These are phyloP conservation scores for Vitis hybrid DNA, from an alignment of 177 flowering plant species.

Conservation along the genomic window DNA sequence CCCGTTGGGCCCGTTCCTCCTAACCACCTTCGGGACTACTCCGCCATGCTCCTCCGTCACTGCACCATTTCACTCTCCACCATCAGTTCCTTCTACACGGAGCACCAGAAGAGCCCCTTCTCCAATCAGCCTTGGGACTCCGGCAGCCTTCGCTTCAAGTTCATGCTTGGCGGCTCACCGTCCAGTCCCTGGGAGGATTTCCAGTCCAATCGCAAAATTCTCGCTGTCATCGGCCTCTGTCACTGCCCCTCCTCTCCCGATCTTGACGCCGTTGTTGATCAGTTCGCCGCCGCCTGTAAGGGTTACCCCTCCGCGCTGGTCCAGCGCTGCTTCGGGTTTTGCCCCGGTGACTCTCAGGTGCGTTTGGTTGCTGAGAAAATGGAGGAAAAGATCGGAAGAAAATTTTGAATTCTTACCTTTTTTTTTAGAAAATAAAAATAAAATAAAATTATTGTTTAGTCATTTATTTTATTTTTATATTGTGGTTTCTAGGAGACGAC, in stretches of 20 bases:
- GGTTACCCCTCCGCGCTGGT: constrained; percentile 71
- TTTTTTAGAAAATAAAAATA: background rate
- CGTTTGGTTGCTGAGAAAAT: background rate
- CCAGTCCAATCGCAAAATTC: constrained; percentile 86
- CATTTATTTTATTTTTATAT: too few relatives aligned
- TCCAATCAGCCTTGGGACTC: constrained; percentile 90
- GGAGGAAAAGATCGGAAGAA: too few relatives aligned
- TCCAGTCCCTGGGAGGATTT: constrained; percentile 97
- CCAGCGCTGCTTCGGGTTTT: constrained; percentile 83
- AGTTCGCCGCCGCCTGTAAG: constrained; percentile 54
- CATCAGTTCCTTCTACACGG: constrained; percentile 91
- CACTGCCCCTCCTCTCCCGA: constrained; percentile 90
- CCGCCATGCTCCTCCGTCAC: constrained; percentile 69
- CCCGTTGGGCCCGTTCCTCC: constrained; percentile 78
- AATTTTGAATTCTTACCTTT: background rate
- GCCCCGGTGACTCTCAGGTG: constrained; percentile 87
- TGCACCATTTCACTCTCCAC: constrained; percentile 67
- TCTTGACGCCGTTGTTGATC: constrained; percentile 55
- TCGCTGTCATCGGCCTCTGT: constrained; percentile 82
- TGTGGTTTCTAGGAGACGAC: too few relatives aligned
- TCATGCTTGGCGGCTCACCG: constrained; percentile 79
- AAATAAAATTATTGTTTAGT: background rate
- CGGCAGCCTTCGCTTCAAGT: constrained; percentile 84
- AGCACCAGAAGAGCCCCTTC: constrained; percentile 97
- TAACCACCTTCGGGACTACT: constrained; percentile 66